phyloP scores from a whole-genome alignment of 2,329 filamentous ascomycete species.

The Truncatella angustata region DNA sequence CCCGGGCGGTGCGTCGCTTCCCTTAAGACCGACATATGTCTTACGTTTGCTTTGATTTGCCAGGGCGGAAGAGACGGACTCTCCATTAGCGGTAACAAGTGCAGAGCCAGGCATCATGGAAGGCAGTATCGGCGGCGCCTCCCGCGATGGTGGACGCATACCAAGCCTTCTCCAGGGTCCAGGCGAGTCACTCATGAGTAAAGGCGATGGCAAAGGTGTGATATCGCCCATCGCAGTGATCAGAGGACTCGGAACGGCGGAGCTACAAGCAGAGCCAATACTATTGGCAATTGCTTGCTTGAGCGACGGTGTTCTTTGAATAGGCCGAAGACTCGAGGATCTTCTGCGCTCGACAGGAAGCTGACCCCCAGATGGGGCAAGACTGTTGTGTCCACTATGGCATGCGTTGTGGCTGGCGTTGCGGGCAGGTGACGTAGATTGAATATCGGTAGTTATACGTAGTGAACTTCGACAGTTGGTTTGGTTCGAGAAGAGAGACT shows the following conservation, averaged over 20 bases:
- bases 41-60: slow-evolving; percentile 56
- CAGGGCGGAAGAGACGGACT: slow-evolving; percentile 50
- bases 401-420: slow-evolving; percentile 35
- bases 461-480: slow-evolving; percentile 24
- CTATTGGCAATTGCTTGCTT: slow-evolving; percentile 53
- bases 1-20: no score
- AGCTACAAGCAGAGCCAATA: slow-evolving; percentile 60
- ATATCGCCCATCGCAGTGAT: slow-evolving; percentile 75
- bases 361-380: slow-evolving; percentile 19
- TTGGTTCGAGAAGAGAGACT: slow-evolving; percentile 14
- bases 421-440: slow-evolving; percentile 21
- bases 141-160: slow-evolving; percentile 46
- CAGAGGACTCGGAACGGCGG: slow-evolving; percentile 69
- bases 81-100: slow-evolving; percentile 49
- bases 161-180: slow-evolving; percentile 62
- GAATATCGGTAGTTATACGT: slow-evolving; percentile 37
- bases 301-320: slow-evolving; percentile 60
- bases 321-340: slow-evolving; percentile 44
- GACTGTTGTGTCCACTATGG: slow-evolving; percentile 30
- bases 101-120: slow-evolving; percentile 42
- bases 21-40: slow-evolving; percentile 48
- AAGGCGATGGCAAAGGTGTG: slow-evolving; percentile 75
- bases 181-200: slow-evolving; percentile 63
- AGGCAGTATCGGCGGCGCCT: slow-evolving; percentile 35
- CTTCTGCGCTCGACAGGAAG: slow-evolving; percentile 34